Evolutionary conservation across 768 basidiomycete genomes (phyloP).

Genomic region (Lactarius evosmus): DNA sequence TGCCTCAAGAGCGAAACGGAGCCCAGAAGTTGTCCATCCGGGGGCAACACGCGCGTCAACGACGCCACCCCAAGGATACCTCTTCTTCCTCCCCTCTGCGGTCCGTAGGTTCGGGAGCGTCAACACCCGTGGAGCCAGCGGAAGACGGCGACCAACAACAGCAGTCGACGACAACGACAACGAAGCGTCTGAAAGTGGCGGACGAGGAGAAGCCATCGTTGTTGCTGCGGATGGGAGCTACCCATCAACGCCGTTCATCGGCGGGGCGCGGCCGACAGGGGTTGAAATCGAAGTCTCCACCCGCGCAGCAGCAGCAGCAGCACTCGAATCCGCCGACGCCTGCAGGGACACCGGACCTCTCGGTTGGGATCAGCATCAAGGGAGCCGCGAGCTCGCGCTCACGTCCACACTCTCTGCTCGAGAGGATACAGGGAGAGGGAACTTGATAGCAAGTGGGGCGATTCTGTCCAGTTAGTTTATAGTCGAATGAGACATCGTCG

Average conservation of each 20-base stretch:
- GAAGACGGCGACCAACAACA: neutral
- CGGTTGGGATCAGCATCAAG: constrained; percentile 24
- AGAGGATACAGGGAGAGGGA: constrained; percentile 24
- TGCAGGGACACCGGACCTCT: neutral
- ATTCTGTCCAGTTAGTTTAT: neutral
- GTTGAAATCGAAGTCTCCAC: constrained; percentile 9
- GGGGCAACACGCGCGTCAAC: constrained; percentile 19
- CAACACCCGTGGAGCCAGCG: neutral
- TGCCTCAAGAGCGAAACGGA: neutral
- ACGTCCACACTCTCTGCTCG: constrained; percentile 19
- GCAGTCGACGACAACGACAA: neutral
- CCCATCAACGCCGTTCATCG: neutral
- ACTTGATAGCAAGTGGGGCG: neutral
- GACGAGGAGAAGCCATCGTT: constrained; percentile 18
- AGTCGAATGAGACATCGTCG: too few species aligned
- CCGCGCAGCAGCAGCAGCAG: neutral
- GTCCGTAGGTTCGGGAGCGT: constrained; percentile 3
- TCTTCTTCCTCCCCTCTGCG: neutral
- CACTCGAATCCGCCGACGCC: neutral
- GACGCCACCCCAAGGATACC: constrained; percentile 6
- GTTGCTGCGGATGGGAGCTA: constrained; percentile 17
- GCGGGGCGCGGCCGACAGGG: neutral
- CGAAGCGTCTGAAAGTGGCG: constrained; percentile 17
- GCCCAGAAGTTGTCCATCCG: constrained; percentile 15
- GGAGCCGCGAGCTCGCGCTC: constrained; percentile 22